Base-by-base conservation (phyloP, 148 eudicot species). In the Gaultheria prostrata region DNA sequence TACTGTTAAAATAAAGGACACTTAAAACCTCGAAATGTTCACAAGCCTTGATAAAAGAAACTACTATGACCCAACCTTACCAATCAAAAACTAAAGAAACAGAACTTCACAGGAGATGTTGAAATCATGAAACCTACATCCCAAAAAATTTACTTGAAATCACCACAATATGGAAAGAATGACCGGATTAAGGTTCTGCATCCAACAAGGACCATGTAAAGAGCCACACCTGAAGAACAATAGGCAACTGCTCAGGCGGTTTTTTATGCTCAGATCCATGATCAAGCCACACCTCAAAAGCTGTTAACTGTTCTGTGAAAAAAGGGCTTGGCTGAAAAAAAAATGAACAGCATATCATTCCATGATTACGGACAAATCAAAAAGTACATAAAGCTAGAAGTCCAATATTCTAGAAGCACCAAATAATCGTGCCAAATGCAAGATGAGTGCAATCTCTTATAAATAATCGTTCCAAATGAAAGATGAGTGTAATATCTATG, bases 261-360 rank as follows among this genome's bases (percentile, higher is more conserved):
- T 95, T 95, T 84, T 94, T 95, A 77, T 87, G 86, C 85, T 94
- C 91, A 79, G 93, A 95, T 71, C 98, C 98, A 91, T 95, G 97
- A 88, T 92, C 98, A 83, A 95, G 98, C 98, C 98, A 95, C 77
- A 95, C 93, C 89, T 95, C 98, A 88, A 95, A 94, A 26, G 98
- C 95, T 39, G 93, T 92, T 83, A 95, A 87, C 84, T 95, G 98
- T 85, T 93, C 98, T 8, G 97, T 91, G 87, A 95, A 95, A 84
- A 95, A 95, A 33, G 95, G 94, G 85, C 98, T 95, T n/a, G 95
- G 94, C 98, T 95, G 94, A 81, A 61, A 76, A 85, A 15, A 76
- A 76, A 78, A 65, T 11, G 82, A 57, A 53, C 15, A 32, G 67
- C 46, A 45, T n/a, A 84, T 77, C 51, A 79, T 20, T 80, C 67